Evolutionary conservation across 345 rosid species (phyloP).

Genomic region (Isatis tinctoria): DNA sequence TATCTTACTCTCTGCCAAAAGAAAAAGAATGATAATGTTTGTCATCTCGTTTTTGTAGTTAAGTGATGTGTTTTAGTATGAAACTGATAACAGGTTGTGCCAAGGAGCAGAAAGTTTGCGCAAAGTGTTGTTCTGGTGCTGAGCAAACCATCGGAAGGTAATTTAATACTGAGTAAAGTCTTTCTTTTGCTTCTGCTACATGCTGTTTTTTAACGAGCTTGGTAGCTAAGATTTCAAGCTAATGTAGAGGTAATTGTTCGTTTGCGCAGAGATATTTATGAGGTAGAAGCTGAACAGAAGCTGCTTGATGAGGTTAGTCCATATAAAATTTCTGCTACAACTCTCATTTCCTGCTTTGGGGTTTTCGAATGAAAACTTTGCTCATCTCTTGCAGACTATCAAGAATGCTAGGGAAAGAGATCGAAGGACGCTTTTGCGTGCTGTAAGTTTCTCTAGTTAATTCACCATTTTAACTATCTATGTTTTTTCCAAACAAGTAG

Average conservation of each 20-base stretch:
- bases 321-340: background rate
- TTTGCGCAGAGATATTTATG: conserved; percentile 54
- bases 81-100: conserved; percentile 66
- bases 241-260: background rate
- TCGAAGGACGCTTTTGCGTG: conserved; percentile 68
- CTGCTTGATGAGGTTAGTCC: conserved; percentile 66
- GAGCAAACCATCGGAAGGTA: conserved; percentile 69
- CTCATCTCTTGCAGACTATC: conserved; percentile 56
- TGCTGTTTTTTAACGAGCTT: background rate
- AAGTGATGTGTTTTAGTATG: background rate
- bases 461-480: background rate
- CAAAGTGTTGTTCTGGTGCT: conserved; percentile 70
- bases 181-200: background rate
- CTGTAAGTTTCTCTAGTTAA: conserved; percentile 46
- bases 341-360: background rate
- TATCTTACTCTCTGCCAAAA: background rate
- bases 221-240: background rate
- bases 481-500: background rate
- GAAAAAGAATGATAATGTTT: background rate
- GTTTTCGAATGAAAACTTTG: background rate
- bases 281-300: conserved; percentile 83
- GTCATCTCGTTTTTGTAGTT: background rate
- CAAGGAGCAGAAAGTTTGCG: conserved; percentile 84
- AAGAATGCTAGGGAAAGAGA: conserved; percentile 94
- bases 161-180: background rate